Percentiles rank a stretch among this genome's conserved stretches.
phyloP scores from a whole-genome alignment of 1,284 basidiomycete genomes.

The Trametes polyzona region DNA sequence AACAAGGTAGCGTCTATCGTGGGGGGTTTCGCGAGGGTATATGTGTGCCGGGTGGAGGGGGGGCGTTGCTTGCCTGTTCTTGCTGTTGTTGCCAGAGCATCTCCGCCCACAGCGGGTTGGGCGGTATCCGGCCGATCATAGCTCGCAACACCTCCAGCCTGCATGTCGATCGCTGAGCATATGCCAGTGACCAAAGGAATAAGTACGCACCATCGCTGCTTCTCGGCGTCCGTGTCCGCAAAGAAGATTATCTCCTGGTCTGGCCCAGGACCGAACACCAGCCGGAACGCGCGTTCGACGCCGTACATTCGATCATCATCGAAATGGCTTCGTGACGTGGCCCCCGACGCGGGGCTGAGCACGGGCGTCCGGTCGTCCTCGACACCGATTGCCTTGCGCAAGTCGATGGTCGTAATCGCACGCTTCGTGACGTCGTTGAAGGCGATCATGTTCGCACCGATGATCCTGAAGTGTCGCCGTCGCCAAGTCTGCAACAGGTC shows the following conservation, averaged over 20 bases:
- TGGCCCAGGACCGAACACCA: conserved; percentile 69
- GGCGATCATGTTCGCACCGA: conserved; percentile 87
- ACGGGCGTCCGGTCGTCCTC: conserved; percentile 70
- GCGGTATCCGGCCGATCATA: conserved; percentile 84
- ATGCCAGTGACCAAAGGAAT: background rate
- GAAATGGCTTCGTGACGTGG: conserved; percentile 44
- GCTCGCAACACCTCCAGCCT: conserved; percentile 85
- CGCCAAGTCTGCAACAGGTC: conserved; percentile 73
- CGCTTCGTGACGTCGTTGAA: conserved; percentile 95
- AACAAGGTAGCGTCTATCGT: background rate
- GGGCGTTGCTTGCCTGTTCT: conserved; percentile 36
- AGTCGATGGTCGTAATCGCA: conserved; percentile 88
- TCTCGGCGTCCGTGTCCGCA: conserved; percentile 90
- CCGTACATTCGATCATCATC: conserved; percentile 72
- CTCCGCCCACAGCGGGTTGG: conserved; percentile 91
- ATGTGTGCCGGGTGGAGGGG: background rate
- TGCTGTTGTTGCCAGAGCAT: conserved; percentile 79
- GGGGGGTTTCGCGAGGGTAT: background rate
- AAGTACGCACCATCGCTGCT: conserved; percentile 76
- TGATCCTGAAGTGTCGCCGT: conserved; percentile 83
- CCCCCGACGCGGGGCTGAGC: conserved; percentile 48
- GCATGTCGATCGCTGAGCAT: background rate
- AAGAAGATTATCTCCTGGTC: conserved; percentile 88
- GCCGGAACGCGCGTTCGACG: conserved; percentile 85
- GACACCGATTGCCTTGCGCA: conserved; percentile 81